Evolutionary conservation across 1,284 basidiomycete genomes (phyloP).

Genomic region (Apiotrichum gracile): DNA sequence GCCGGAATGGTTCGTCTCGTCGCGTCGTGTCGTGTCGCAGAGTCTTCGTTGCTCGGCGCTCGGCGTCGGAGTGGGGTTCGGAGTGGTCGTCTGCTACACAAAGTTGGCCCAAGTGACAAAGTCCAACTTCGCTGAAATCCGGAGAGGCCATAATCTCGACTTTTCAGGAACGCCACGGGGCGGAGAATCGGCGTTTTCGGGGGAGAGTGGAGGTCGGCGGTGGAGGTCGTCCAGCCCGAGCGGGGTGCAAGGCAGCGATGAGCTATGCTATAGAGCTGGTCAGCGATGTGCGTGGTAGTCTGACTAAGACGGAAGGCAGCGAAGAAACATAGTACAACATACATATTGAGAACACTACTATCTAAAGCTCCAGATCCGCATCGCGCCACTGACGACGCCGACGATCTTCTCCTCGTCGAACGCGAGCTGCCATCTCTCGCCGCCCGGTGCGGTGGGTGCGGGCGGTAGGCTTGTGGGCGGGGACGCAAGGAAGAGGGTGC

Average conservation of each 20-base stretch:
- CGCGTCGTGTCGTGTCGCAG: too few species aligned
- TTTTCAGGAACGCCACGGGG: not conserved
- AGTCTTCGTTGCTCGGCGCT: not conserved
- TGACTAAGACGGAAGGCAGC: too few species aligned
- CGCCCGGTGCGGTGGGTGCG: conserved; percentile 21
- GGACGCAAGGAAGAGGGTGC: conserved; percentile 34
- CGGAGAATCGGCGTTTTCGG: not conserved
- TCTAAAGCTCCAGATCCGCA: conserved; percentile 42
- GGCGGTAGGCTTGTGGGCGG: conserved; percentile 20
- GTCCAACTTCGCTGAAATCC: not conserved
- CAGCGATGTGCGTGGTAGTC: too few species aligned
- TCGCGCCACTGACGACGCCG: conserved; percentile 29
- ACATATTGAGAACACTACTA: not conserved
- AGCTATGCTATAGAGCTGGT: too few species aligned
- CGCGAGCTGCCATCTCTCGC: conserved; percentile 36
- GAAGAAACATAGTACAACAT: not conserved
- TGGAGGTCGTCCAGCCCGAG: not conserved
- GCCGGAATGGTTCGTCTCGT: too few species aligned
- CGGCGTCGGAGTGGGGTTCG: not conserved
- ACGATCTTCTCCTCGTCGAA: conserved; percentile 48
- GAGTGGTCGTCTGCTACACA: not conserved
- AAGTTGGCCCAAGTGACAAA: not conserved
- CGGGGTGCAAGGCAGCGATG: too few species aligned
- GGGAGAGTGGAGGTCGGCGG: not conserved
- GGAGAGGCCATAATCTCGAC: too few species aligned